Evolutionary conservation across 495 filamentous ascomycete genomes (phyloP), one percentile per base, ranked within the genome.

Genomic region (Podospora appendiculata): DNA sequence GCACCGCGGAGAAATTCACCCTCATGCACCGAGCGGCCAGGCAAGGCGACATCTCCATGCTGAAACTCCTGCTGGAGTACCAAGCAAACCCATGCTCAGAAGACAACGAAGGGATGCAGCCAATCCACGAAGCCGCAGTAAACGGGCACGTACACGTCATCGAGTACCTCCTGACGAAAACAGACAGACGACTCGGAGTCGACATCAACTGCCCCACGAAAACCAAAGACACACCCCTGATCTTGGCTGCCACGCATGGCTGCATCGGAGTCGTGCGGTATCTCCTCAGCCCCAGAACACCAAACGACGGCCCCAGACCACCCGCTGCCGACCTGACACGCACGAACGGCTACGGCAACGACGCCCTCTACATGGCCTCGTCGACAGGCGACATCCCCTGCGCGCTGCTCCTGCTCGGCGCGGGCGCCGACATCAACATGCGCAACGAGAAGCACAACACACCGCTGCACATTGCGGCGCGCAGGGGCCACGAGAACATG

Each of bases 121-220:
- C 62, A 6, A 52, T 65, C 6, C 63, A 64, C 52, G 44, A 52
- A 40, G 64, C 64, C 1, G 59, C 59, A 17, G 17, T 6, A n/a
- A 10, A 35, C 12, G 52, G 60, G 8, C 18, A 54, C 13, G 9
- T 55, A 35, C 14, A 52, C 10, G 45, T 41, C 18, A 41, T 57
- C 7, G 19, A 43, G 10, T 41, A 50, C 17, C 57, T 64, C 6
- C 47, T 58, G 3, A 32, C 50, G 38, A 8, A 17, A 14, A 46
- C 41, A 14, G 35, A 42, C 10, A 9, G 25, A 14, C 8, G 5
- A 6, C 33, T 47, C 14, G 45, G 5, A 6, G 40, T 47, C 14
- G 45, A 47, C 18, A 32, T 52, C 38, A 41, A 59, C 46, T n/a
- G 35, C 19, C 9, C 16, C 38, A 25, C 25, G 25, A 25, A 25